phyloP scores from a whole-genome alignment of 441 rosid species.

The Erodium trifolium region DNA sequence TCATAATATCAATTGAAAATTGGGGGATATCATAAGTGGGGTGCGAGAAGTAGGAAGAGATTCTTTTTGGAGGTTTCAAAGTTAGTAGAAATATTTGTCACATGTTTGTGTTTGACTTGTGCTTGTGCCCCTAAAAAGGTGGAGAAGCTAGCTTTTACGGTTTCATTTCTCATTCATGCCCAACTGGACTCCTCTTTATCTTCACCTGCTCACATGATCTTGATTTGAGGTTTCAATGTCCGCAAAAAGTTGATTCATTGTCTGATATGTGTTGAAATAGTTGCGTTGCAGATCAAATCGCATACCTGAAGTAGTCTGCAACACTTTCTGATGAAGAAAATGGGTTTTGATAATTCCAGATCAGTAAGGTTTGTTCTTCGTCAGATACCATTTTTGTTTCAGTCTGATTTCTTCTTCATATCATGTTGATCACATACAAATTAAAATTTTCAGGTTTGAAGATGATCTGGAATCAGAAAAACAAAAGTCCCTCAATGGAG shows the following conservation, averaged over 20 bases:
- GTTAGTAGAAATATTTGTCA: background rate
- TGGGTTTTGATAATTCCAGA: slow-evolving; percentile 53
- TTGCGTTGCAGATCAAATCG: slow-evolving; percentile 20
- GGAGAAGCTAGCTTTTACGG: background rate
- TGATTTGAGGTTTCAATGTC: background rate
- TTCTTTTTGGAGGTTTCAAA: background rate
- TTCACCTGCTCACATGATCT: background rate
- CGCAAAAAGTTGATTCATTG: no score
- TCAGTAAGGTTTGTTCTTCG: slow-evolving; percentile 57
- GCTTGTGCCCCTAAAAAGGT: no score
- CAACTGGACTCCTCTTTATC: background rate
- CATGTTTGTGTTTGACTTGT: slow-evolving; percentile 3
- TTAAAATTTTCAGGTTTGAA: slow-evolving; percentile 33
- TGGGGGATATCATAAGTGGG: background rate
- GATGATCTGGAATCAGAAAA: slow-evolving; percentile 47
- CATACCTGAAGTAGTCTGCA: background rate
- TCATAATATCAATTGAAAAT: background rate
- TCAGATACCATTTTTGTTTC: background rate
- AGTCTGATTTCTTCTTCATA: background rate
- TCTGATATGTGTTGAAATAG: no score
- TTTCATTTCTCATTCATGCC: background rate
- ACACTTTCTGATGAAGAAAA: slow-evolving; percentile 12
- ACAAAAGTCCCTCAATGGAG: slow-evolving; percentile 23
- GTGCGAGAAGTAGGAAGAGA: background rate
- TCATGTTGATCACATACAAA: background rate